Conservation (phyloP, 179 eudicot species). For the Drosera spatulata region DNA sequence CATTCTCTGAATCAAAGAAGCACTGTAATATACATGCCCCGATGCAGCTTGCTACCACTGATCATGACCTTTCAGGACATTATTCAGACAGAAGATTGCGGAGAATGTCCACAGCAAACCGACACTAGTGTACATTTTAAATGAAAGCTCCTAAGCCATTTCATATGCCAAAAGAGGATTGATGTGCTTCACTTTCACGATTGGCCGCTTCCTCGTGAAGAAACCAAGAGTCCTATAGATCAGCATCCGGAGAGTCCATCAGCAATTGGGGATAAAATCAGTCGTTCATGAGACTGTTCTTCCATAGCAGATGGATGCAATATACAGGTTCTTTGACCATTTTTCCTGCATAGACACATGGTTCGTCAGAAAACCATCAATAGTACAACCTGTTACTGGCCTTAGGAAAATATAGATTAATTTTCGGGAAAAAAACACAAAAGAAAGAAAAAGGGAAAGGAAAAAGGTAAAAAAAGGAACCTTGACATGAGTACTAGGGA, state of each 20-base stretch:
- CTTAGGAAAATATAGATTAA: neutral
- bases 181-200: neutral
- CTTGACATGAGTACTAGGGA: constrained; percentile 95
- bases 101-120: constrained; percentile 13
- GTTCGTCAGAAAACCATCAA: neutral
- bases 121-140: neutral
- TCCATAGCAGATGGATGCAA: constrained; percentile 82
- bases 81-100: constrained; percentile 5
- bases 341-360: constrained; percentile 51
- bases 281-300: constrained; percentile 70
- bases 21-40: constrained; percentile 19
- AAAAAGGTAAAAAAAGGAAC: constrained; percentile 19
- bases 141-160: neutral
- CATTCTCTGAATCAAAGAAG: constrained; percentile 10
- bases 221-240: neutral
- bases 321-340: constrained; percentile 80
- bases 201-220: neutral
- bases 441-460: too few relatives aligned
- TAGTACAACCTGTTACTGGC: neutral
- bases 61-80: constrained; percentile 29
- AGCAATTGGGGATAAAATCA: constrained; percentile 8
- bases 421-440: neutral
- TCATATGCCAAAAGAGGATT: neutral
- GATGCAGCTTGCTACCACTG: constrained; percentile 19
- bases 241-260: neutral